phyloP scores from a whole-genome alignment of 1,284 basidiomycete species.

The Phlebopus sp. region DNA sequence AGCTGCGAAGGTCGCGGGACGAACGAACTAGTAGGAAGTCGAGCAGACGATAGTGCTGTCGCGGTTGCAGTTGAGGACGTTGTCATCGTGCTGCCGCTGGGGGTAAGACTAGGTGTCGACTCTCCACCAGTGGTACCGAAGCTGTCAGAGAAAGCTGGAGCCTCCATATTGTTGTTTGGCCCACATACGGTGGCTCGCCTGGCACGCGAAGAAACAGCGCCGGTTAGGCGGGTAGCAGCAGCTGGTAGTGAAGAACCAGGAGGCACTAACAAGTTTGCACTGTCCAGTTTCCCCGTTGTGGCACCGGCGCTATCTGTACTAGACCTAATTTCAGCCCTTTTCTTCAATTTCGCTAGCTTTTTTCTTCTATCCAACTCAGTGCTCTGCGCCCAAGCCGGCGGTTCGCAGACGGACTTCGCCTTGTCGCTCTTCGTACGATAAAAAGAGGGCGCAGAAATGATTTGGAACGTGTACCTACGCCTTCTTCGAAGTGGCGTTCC shows the following conservation, averaged over 20 bases:
- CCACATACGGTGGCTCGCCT: slow-evolving; percentile 12
- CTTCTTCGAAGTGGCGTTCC: slow-evolving; percentile 7
- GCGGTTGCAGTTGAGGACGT: slow-evolving; percentile 13
- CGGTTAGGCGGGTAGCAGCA: not conserved
- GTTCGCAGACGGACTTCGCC: slow-evolving; percentile 1
- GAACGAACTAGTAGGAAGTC: slow-evolving; percentile 6
- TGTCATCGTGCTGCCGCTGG: slow-evolving; percentile 17
- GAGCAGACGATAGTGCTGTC: slow-evolving; percentile 10
- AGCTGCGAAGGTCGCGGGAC: slow-evolving; percentile 19
- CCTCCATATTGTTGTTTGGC: not conserved
- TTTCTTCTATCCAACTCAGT: not conserved
- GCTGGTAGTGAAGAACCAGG: not conserved
- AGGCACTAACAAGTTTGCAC: slow-evolving; percentile 22
- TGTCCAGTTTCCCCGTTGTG: slow-evolving; percentile 23
- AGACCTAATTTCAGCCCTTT: slow-evolving; percentile 6
- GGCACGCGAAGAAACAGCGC: slow-evolving; percentile 20
- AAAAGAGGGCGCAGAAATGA: slow-evolving; percentile 23
- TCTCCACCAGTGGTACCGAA: slow-evolving; percentile 2
- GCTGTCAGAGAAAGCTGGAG: not conserved
- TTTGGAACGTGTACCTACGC: slow-evolving; percentile 27
- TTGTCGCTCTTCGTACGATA: slow-evolving; percentile 19
- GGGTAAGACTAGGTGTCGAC: slow-evolving; percentile 29
- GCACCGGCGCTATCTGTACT: slow-evolving; percentile 24
- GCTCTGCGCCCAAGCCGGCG: not conserved
- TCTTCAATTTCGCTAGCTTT: not conserved